Percentiles rank a stretch among this genome's conserved stretches.
These are phyloP conservation scores for Austroboletus novae-zelandiae DNA, from an alignment of 1,284 basidiomycete genomes.

Conservation along the genomic window DNA sequence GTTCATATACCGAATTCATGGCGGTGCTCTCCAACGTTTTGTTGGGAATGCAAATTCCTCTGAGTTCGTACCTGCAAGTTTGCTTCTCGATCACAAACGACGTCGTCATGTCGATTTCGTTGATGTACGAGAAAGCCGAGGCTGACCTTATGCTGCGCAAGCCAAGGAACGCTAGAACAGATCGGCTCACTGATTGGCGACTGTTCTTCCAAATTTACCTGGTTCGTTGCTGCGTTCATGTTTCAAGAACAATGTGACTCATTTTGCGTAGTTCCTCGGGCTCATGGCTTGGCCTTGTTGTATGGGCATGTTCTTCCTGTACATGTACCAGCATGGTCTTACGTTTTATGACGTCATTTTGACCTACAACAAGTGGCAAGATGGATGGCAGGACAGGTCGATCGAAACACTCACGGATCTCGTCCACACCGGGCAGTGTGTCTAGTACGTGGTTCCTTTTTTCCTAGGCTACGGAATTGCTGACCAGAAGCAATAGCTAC, in stretches of 20 bases:
- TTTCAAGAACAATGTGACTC: neutral
- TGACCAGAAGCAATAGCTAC: constrained; percentile 29
- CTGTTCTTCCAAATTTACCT: constrained; percentile 34
- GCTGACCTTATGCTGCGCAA: constrained; percentile 52
- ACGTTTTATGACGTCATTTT: constrained; percentile 39
- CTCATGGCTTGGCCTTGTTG: constrained; percentile 46
- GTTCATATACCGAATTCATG: constrained; percentile 36
- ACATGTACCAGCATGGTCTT: constrained; percentile 35
- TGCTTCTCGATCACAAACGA: constrained; percentile 39
- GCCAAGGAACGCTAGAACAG: constrained; percentile 60
- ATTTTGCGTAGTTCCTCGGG: constrained; percentile 38
- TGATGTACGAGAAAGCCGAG: constrained; percentile 40
- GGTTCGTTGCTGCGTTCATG: constrained; percentile 9
- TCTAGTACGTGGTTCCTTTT: constrained; percentile 37
- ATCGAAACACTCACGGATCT: constrained; percentile 29
- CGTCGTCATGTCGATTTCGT: constrained; percentile 35
- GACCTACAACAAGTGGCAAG: constrained; percentile 38
- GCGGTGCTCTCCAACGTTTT: constrained; percentile 37
- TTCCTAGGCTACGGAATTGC: constrained; percentile 4
- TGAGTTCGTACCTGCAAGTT: constrained; percentile 43
- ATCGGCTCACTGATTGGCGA: constrained; percentile 43
- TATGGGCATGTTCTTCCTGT: constrained; percentile 42
- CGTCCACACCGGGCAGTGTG: constrained; percentile 36
- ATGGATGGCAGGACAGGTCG: constrained; percentile 33
- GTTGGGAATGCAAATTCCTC: constrained; percentile 39